phyloP scores from a whole-genome alignment of 495 filamentous ascomycete species.

The Articulospora tetracladia region DNA sequence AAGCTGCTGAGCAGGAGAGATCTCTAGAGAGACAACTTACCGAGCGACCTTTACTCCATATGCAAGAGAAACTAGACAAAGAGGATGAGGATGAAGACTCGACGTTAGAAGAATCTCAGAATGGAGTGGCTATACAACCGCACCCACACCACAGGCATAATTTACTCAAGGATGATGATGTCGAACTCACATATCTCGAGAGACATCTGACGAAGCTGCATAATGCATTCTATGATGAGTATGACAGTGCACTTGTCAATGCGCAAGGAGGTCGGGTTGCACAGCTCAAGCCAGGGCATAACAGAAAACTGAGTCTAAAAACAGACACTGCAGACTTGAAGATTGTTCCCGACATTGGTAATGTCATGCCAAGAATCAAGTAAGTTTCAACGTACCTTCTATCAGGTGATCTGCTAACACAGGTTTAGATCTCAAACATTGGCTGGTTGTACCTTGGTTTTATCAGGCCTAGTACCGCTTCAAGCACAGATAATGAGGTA shows the following conservation, averaged over 20 bases:
- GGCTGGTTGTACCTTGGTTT: slow-evolving; percentile 65
- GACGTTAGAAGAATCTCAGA: slow-evolving; percentile 22
- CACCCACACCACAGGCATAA: slow-evolving; percentile 55
- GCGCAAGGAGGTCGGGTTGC: slow-evolving; percentile 56
- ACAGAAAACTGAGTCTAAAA: slow-evolving; percentile 25
- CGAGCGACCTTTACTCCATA: slow-evolving; percentile 78
- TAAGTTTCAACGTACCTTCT: slow-evolving; percentile 6
- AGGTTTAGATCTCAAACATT: slow-evolving; percentile 49
- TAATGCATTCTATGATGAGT: slow-evolving; percentile 73
- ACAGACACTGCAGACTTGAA: slow-evolving; percentile 49
- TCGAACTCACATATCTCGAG: slow-evolving; percentile 71
- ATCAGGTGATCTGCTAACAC: slow-evolving; percentile 8
- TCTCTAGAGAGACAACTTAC: slow-evolving; percentile 83
- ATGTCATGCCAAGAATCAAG: slow-evolving; percentile 78
- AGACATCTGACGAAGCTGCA: slow-evolving; percentile 72
- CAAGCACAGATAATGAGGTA: slow-evolving; percentile 65
- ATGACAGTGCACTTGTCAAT: slow-evolving; percentile 50
- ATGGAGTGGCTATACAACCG: slow-evolving; percentile 10
- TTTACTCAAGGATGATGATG: slow-evolving; percentile 79
- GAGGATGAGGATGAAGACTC: slow-evolving; percentile 57
- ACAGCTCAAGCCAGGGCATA: slow-evolving; percentile 39
- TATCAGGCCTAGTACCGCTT: slow-evolving; percentile 85
- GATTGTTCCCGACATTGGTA: slow-evolving; percentile 79
- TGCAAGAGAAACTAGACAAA: slow-evolving; percentile 83
- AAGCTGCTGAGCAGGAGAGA: slow-evolving; percentile 78